Conservation (phyloP, 805 yeast genomes). For the Lachancea lanzarotensis region DNA sequence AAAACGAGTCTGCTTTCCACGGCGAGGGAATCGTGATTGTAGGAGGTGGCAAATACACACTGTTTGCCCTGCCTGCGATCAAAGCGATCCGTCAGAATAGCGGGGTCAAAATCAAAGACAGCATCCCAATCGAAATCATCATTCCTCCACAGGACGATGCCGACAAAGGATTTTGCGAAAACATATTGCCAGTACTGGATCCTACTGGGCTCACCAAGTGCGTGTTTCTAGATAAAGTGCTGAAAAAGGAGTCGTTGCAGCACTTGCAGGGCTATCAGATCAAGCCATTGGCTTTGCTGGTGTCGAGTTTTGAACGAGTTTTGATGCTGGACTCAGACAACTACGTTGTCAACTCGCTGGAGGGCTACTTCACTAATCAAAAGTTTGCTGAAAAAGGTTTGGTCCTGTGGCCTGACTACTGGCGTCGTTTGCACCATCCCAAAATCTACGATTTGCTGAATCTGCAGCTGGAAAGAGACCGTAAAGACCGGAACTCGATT, state of each 20-base stretch:
- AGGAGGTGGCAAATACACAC: constrained; percentile 75
- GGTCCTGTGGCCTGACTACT: constrained; percentile 79
- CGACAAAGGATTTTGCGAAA: constrained; percentile 51
- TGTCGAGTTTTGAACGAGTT: constrained; percentile 67
- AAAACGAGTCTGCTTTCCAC: constrained; percentile 32
- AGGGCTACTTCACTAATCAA: constrained; percentile 48
- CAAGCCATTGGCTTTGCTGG: constrained; percentile 62
- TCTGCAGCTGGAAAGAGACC: constrained; percentile 37
- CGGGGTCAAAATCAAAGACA: constrained; percentile 34
- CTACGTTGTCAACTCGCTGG: constrained; percentile 61
- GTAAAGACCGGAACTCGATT: constrained; percentile 32
- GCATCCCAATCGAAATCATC: constrained; percentile 70
- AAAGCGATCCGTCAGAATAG: constrained; percentile 48
- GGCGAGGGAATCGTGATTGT: constrained; percentile 46
- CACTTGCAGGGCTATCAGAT: constrained; percentile 58
- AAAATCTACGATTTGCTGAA: constrained; percentile 63
- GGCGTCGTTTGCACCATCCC: constrained; percentile 81
- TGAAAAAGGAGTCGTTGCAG: constrained; percentile 41
- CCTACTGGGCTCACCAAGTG: constrained; percentile 39
- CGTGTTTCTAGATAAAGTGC: constrained; percentile 53
- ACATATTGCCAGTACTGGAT: constrained; percentile 49
- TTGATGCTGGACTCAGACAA: constrained; percentile 72
- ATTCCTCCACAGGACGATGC: constrained; percentile 61
- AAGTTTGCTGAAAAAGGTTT: constrained; percentile 48
- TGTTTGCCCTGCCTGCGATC: constrained; percentile 62